These are phyloP conservation scores for Podospora conica DNA, from an alignment of 495 filamentous ascomycete genomes.

Conservation along the genomic window DNA sequence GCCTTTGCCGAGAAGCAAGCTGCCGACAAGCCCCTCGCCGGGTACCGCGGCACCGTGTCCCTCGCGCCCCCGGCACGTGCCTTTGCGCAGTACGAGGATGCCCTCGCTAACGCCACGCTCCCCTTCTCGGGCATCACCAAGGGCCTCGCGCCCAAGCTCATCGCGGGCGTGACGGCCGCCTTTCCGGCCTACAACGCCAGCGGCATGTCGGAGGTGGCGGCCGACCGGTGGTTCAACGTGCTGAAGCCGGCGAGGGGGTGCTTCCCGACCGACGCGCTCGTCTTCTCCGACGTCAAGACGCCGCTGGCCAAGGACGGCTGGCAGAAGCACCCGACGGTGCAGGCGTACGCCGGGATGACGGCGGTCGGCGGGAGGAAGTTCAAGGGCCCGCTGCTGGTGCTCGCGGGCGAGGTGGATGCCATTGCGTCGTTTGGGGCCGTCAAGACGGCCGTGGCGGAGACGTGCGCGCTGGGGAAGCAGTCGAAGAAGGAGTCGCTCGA, in stretches of 20 bases:
- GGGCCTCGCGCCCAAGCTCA: too few species aligned
- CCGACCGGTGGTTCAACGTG: too few species aligned
- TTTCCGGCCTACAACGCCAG: too few species aligned
- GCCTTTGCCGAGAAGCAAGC: conserved; percentile 35
- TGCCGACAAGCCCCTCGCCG: conserved; percentile 18
- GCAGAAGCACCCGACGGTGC: background rate
- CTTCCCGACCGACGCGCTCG: too few species aligned
- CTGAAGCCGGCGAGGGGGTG: too few species aligned
- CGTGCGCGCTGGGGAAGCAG: too few species aligned
- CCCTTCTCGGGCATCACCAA: too few species aligned
- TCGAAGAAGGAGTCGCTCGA: too few species aligned
- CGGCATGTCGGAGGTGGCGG: too few species aligned
- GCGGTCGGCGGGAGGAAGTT: conserved; percentile 31
- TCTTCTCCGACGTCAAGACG: background rate
- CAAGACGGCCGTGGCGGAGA: conserved; percentile 8
- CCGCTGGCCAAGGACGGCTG: background rate
- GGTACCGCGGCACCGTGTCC: conserved; percentile 41
- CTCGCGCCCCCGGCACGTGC: conserved; percentile 28
- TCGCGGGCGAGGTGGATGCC: conserved; percentile 37
- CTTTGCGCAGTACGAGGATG: too few species aligned
- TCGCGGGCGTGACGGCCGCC: too few species aligned
- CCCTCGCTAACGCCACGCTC: too few species aligned
- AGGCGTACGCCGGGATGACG: conserved; percentile 17
- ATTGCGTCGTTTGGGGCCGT: conserved; percentile 25
- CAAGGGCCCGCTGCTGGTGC: conserved; percentile 40